Evolutionary conservation across 1,139 yeast species (phyloP), one percentile per base, ranked within the genome.

Genomic region (Hemisphaericaspora subhashii): DNA sequence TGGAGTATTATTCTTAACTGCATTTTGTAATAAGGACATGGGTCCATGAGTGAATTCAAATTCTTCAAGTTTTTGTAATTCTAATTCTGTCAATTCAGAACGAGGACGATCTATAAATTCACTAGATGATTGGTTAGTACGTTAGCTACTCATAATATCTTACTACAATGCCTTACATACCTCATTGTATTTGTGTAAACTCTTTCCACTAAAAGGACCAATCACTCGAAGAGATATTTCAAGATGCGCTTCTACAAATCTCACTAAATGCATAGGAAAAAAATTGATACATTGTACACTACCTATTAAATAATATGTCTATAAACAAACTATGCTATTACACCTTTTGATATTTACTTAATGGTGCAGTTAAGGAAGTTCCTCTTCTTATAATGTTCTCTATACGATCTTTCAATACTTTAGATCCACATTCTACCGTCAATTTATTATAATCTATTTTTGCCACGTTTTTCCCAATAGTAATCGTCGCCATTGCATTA

Each of bases 1-100:
- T 20, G 90, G 89, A 2, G 84, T 74, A 42, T 80, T 82, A 45
- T 81, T 76, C 48, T 81, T 76, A 31, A 88, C 85, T 0, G 98
- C 90, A 38, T 81, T 79, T 51, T 88, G 87, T 18, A 92, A 74
- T 25, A 92, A 73, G 3, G 95, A 81, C 75, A 94, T 77, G 5
- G 99, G 99, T 0, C 98, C 98, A 62, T 88, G 81, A 41, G 79
- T 72, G 56, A 88, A 86, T 61, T 92, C 98, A 57, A 83, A 89
- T 55, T 90, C 96, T 61, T 92, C 98, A 31, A 89, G 71, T 52
- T 80, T 83, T 40, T 80, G 83, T 35, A 88, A 77, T 60, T 92
- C 98, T 23, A 75, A 75, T 52, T 85, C 89, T 5, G 89, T 80
- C 40, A 90, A 74, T 53, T 90, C 97, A 4, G 88, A 74, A 46